These are phyloP conservation scores for Eucalyptus rudis DNA, from an alignment of 345 rosid genomes.

Conservation along the genomic window DNA sequence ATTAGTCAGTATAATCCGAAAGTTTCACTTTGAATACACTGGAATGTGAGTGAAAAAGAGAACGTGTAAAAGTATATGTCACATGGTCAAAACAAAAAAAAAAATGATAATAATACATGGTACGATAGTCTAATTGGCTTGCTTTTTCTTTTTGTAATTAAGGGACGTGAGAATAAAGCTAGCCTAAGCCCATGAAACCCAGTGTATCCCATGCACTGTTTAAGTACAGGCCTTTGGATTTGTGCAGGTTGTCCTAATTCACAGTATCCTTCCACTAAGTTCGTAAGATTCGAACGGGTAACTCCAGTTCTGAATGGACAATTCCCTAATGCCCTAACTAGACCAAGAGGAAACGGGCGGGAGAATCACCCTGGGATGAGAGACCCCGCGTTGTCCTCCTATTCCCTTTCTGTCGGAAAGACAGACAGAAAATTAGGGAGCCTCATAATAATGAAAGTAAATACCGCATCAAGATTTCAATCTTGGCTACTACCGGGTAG, in stretches of 20 bases:
- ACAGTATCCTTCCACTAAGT: background rate
- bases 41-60: background rate
- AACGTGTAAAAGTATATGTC: background rate
- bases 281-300: background rate
- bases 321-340: background rate
- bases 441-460: background rate
- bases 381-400: too few species aligned
- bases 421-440: fast-evolving
- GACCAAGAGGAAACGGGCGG: background rate
- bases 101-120: background rate
- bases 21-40: background rate
- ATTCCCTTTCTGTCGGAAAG: too few species aligned
- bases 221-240: background rate
- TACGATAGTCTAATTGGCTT: background rate
- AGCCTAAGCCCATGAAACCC: background rate
- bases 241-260: background rate
- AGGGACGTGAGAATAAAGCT: background rate
- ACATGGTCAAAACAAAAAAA: background rate
- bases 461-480: too few species aligned
- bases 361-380: too few species aligned
- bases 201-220: background rate
- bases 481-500: too few species aligned
- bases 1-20: background rate
- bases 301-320: background rate
- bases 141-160: background rate